These are phyloP conservation scores for Passiflora organensis DNA, from an alignment of 345 rosid genomes.

Conservation along the genomic window DNA sequence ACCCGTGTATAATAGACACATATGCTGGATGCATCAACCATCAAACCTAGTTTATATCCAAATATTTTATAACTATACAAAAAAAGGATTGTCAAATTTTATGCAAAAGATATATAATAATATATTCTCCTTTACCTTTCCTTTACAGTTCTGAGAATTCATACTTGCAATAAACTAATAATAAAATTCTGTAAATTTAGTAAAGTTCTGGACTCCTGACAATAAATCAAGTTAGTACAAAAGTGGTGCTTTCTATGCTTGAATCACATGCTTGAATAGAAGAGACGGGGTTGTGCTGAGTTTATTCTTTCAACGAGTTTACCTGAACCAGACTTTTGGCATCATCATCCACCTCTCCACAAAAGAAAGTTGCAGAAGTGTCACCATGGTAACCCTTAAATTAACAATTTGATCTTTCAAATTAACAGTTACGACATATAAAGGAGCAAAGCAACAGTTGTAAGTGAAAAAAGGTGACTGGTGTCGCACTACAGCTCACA, in stretches of 20 bases:
- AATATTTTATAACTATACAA: neutral
- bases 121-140: neutral
- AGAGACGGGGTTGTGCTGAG: neutral
- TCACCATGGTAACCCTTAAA: slow-evolving; percentile 92
- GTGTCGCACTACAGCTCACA: neutral
- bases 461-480: neutral
- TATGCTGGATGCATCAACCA: too few relatives aligned
- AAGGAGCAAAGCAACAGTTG: neutral
- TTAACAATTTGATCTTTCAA: neutral
- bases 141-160: neutral
- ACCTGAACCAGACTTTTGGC: slow-evolving; percentile 83
- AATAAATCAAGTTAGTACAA: neutral
- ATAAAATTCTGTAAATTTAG: neutral
- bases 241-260: neutral
- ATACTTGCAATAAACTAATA: neutral
- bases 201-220: neutral
- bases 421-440: neutral
- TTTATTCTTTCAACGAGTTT: slow-evolving; percentile 9
- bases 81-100: neutral
- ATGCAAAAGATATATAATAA: neutral
- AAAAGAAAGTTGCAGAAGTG: slow-evolving; percentile 89
- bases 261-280: neutral
- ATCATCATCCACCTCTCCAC: slow-evolving; percentile 76
- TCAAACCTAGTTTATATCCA: too few relatives aligned
- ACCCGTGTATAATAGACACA: too few relatives aligned